Base-by-base conservation (phyloP, 805 yeast genomes). In the Hanseniaspora guilliermondii region DNA sequence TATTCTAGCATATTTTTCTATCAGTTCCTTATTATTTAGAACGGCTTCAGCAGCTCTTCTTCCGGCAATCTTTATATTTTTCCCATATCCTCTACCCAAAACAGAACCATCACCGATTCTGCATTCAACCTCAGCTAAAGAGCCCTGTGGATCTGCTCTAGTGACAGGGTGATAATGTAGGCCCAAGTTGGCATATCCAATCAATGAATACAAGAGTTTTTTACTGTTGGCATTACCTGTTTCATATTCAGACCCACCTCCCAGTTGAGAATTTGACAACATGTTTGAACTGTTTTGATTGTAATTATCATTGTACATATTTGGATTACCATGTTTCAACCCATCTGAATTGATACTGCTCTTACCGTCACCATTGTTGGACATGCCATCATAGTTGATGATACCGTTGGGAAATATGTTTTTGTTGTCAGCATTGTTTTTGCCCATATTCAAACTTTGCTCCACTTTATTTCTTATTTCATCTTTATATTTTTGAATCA, bases 21-120 rank as follows among this genome's bases (percentile, higher is more conserved):
- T 71, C 32, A 78, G 56, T 0, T 70, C 70, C 42, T 75, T 76
- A 58, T 86, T 79, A 11, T 70, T 67, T 46, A 91, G 69, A 0
- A 91, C 96, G 50, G 73, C 71, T 81, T 82, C 83, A 0, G 98
- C 98, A 0, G 97, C 96, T 54, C 83, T 72, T 22, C 78, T 66
- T 0, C 96, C 93, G 0, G 97, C 97, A 30, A 79, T 82, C 64
- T 84, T 85, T 3, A 74, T 70, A 58, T 78, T 82, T 24, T 76
- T 73, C 2, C 86, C 97, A 6, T 67, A 70, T 4, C 96, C 97
- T 3, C 66, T 68, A 0, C 95, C 96, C 24, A 91, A 62, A 1
- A 73, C 70, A 3, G 78, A 70, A 21, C 82, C 87, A 54, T 75
- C 78, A 2, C 76, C 80, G 65, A 87, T 78, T 40, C 70, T 62